Conservation (phyloP, 2,329 filamentous ascomycete genomes). For the Cladosporium sp. region DNA sequence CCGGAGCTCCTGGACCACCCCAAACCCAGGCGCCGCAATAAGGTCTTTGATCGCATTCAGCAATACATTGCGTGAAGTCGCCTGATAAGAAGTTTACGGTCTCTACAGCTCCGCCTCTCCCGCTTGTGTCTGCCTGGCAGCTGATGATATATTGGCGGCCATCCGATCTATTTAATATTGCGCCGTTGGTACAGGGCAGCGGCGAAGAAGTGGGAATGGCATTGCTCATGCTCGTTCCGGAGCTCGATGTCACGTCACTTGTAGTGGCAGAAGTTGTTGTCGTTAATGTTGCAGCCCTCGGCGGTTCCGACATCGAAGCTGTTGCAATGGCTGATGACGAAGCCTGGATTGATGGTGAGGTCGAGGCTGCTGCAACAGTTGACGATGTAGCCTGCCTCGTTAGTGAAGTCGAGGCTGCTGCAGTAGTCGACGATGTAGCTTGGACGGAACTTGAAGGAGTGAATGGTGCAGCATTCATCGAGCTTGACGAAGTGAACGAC, state of each 20-base stretch:
- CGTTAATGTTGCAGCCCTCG: too few relatives aligned
- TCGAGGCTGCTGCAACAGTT: too few relatives aligned
- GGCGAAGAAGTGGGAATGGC: not conserved
- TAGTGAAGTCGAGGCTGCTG: not conserved
- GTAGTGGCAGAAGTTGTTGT: too few relatives aligned
- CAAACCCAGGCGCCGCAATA: constrained; percentile 12
- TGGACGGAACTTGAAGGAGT: not conserved
- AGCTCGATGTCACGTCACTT: too few relatives aligned
- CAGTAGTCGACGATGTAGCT: not conserved
- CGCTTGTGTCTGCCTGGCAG: constrained; percentile 9
- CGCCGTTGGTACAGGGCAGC: not conserved
- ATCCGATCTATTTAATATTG: not conserved
- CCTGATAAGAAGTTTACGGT: not conserved
- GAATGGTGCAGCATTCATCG: too few relatives aligned
- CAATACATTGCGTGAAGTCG: constrained; percentile 10
- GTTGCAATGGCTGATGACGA: not conserved
- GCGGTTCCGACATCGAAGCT: not conserved
- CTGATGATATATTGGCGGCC: constrained; percentile 8
- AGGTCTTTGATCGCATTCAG: not conserved
- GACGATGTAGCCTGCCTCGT: too few relatives aligned
- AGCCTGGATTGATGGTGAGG: not conserved
- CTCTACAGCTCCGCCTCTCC: constrained; percentile 4
- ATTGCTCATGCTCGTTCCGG: not conserved
- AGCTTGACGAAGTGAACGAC: too few relatives aligned
- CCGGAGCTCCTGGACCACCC: not conserved